phyloP scores from a whole-genome alignment of 1,284 basidiomycete species.

The Gymnopus androsaceus region DNA sequence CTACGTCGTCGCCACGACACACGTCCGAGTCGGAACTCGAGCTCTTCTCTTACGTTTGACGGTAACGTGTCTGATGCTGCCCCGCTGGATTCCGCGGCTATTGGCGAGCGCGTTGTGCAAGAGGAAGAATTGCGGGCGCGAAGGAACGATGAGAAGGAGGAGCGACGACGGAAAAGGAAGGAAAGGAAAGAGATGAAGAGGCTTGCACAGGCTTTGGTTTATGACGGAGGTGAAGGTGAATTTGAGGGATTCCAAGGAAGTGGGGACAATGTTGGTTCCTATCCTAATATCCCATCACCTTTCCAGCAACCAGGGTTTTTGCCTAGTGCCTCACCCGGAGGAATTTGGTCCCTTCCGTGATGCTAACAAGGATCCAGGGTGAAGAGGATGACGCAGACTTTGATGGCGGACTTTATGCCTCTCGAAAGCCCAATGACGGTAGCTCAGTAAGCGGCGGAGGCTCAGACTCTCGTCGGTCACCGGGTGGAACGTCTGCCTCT shows the following conservation, averaged over 20 bases:
- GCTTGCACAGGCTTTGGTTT: constrained; percentile 41
- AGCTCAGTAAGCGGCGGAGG: constrained; percentile 33
- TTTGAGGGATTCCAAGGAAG: constrained; percentile 66
- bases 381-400: constrained; percentile 60
- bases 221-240: constrained; percentile 29
- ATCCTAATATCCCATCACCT: constrained; percentile 12
- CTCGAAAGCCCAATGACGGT: constrained; percentile 33
- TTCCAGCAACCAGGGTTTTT: constrained; percentile 41
- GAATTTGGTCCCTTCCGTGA: constrained; percentile 10
- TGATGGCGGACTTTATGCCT: constrained; percentile 56
- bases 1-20: constrained; percentile 6
- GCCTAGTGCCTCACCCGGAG: constrained; percentile 20
- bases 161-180: constrained; percentile 42
- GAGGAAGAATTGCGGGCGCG: constrained; percentile 21
- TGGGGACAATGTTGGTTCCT: constrained; percentile 24
- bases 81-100: constrained; percentile 55
- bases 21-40: constrained; percentile 24
- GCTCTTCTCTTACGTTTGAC: constrained; percentile 58
- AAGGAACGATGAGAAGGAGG: constrained; percentile 37
- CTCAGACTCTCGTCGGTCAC: constrained; percentile 50
- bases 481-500: constrained; percentile 56
- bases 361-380: constrained; percentile 26
- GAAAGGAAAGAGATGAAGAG: constrained; percentile 51
- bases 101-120: constrained; percentile 36
- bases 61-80: constrained; percentile 56